Percentiles rank a stretch among this genome's conserved stretches.
phyloP scores from a whole-genome alignment of 2,329 filamentous ascomycete genomes.

The Knufia petricola region DNA sequence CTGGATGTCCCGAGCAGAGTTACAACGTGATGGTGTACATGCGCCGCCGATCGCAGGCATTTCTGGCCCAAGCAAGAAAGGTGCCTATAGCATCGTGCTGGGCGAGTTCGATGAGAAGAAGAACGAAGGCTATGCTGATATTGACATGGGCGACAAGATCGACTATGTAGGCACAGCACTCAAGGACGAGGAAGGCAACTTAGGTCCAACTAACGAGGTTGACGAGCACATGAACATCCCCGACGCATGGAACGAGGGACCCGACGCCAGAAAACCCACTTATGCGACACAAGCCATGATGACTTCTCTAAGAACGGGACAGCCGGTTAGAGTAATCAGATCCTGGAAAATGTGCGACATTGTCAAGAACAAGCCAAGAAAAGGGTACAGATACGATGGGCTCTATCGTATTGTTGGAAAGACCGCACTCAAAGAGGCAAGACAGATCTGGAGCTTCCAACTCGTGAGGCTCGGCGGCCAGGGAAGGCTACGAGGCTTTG shows the following conservation, averaged over 20 bases:
- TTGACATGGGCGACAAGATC: slow-evolving; percentile 42
- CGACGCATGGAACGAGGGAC: slow-evolving; percentile 21
- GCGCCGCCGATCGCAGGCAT: slow-evolving; percentile 32
- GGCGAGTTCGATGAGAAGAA: slow-evolving; percentile 23
- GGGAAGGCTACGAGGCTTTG: slow-evolving; percentile 14
- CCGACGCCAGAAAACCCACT: slow-evolving; percentile 1
- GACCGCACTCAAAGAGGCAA: slow-evolving; percentile 31
- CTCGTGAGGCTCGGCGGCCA: slow-evolving; percentile 31
- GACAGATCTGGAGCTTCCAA: slow-evolving; percentile 40
- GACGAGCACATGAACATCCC: slow-evolving; percentile 17
- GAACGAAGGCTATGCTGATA: slow-evolving; percentile 38
- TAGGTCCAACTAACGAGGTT: slow-evolving; percentile 14
- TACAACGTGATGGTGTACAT: slow-evolving; percentile 25
- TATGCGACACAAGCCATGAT: slow-evolving; percentile 36
- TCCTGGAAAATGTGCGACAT: slow-evolving; percentile 27
- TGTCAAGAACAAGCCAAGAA: slow-evolving; percentile 35
- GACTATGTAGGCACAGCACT: slow-evolving; percentile 43
- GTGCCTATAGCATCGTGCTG: slow-evolving; percentile 49
- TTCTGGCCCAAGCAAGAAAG: slow-evolving; percentile 34
- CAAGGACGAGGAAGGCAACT: slow-evolving; percentile 21
- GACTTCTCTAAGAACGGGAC: slow-evolving; percentile 28
- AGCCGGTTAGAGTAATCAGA: slow-evolving; percentile 44
- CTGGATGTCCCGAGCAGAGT: slow-evolving; percentile 20
- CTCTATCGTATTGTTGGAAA: slow-evolving; percentile 40
- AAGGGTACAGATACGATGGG: slow-evolving; percentile 50